phyloP scores from a whole-genome alignment of 2,329 filamentous ascomycete genomes.

The Colletotrichum sp. region DNA sequence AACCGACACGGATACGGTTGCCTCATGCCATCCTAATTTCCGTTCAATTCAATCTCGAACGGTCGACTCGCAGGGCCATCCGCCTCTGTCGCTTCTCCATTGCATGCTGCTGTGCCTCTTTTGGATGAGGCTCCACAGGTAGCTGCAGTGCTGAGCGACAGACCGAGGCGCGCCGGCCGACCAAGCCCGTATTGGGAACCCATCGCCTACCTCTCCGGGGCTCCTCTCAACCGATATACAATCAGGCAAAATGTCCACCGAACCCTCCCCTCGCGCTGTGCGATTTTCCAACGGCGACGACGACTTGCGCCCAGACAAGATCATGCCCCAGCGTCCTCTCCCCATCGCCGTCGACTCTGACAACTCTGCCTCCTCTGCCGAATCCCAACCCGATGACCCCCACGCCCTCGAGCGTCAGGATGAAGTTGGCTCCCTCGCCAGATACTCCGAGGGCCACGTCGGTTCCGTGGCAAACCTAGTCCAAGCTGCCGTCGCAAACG shows the following conservation, averaged over 20 bases:
- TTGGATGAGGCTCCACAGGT: conserved; percentile 13
- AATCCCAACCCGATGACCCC: conserved; percentile 46
- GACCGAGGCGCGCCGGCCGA: conserved; percentile 10
- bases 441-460: conserved; percentile 48
- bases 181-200: conserved; percentile 3
- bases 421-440: conserved; percentile 47
- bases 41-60: conserved; percentile 4
- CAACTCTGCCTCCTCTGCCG: conserved; percentile 51
- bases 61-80: neutral
- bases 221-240: conserved; percentile 4
- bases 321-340: conserved; percentile 42
- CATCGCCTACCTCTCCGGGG: neutral
- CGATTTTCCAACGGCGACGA: conserved; percentile 60
- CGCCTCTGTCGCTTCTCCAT: conserved; percentile 8
- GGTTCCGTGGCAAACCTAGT: conserved; percentile 47
- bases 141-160: conserved; percentile 20
- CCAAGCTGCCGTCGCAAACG: conserved; percentile 13
- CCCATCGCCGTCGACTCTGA: conserved; percentile 48
- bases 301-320: conserved; percentile 44
- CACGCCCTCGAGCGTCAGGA: conserved; percentile 55
- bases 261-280: conserved; percentile 60
- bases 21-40: conserved; percentile 20
- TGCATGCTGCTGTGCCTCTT: conserved; percentile 19
- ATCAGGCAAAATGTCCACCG: conserved; percentile 32
- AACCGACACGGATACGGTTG: conserved; percentile 15